Evolutionary conservation across 495 filamentous ascomycete genomes (phyloP).

Genomic region (Jackrogersella minutella): DNA sequence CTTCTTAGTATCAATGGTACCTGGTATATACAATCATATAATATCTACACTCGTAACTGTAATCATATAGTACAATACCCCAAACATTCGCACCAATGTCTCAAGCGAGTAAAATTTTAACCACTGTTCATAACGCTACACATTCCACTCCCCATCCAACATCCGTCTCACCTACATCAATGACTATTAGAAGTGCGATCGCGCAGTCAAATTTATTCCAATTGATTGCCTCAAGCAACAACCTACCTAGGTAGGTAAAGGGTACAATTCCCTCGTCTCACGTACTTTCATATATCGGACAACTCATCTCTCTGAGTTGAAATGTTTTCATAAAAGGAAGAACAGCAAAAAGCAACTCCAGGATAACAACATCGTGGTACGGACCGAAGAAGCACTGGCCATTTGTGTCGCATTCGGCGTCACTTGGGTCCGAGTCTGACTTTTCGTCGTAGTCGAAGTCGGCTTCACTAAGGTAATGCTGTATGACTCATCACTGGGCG

Average conservation of each 20-base stretch:
- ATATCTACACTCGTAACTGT: background rate
- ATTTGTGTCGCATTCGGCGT: conserved; percentile 9
- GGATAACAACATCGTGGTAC: background rate
- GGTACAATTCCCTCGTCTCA: too few relatives aligned
- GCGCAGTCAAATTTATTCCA: too few relatives aligned
- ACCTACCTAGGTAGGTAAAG: too few relatives aligned
- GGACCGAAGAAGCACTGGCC: conserved; percentile 11
- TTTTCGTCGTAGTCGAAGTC: conserved; percentile 3
- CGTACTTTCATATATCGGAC: background rate
- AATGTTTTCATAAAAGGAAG: conserved; percentile 22
- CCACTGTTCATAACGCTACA: background rate
- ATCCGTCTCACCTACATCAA: background rate
- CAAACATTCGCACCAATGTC: background rate
- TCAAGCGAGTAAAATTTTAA: background rate
- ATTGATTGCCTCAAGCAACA: too few relatives aligned
- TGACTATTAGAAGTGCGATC: background rate
- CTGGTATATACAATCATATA: conserved; percentile 20
- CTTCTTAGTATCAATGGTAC: conserved; percentile 18
- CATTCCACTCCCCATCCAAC: background rate
- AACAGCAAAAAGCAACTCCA: conserved; percentile 22
- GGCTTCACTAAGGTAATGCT: conserved; percentile 20
- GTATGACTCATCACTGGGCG: conserved; percentile 22
- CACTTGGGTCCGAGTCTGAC: background rate
- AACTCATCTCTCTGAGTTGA: background rate
- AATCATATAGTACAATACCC: background rate